Evolutionary conservation across 2,329 filamentous ascomycete genomes (phyloP).

Genomic region (Cercospora sesami): DNA sequence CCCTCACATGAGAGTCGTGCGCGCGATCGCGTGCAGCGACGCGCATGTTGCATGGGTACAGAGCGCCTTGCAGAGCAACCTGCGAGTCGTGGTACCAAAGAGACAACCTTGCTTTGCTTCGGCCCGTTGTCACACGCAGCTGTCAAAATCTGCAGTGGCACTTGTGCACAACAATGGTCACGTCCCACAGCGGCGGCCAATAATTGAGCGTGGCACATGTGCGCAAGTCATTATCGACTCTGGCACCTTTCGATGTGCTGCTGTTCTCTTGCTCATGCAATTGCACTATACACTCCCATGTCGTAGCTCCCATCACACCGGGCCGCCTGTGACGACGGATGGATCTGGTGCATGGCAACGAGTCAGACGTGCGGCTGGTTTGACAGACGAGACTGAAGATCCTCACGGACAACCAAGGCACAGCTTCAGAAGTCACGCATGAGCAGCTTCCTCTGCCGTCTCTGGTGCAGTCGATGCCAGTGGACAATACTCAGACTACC

Average conservation of each 20-base stretch:
- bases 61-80: slow-evolving; percentile 6
- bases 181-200: neutral
- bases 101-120: slow-evolving; percentile 17
- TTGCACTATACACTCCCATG: neutral
- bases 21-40: slow-evolving; percentile 13
- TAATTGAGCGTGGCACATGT: neutral
- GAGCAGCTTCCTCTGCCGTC: neutral
- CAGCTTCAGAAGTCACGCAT: neutral
- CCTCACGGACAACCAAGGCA: neutral
- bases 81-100: slow-evolving; percentile 12
- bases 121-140: slow-evolving; percentile 21
- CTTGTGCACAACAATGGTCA: slow-evolving; percentile 3
- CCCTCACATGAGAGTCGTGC: neutral
- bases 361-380: neutral
- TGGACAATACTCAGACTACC: neutral
- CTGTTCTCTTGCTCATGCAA: neutral
- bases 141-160: slow-evolving; percentile 22
- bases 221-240: neutral
- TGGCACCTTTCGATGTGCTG: neutral
- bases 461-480: neutral
- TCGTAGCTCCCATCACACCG: neutral
- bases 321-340: neutral
- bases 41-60: slow-evolving; percentile 6
- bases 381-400: neutral
- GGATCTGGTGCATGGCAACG: neutral